Conservation (phyloP, 768 basidiomycete genomes). For the Fomitopsis pulvina region DNA sequence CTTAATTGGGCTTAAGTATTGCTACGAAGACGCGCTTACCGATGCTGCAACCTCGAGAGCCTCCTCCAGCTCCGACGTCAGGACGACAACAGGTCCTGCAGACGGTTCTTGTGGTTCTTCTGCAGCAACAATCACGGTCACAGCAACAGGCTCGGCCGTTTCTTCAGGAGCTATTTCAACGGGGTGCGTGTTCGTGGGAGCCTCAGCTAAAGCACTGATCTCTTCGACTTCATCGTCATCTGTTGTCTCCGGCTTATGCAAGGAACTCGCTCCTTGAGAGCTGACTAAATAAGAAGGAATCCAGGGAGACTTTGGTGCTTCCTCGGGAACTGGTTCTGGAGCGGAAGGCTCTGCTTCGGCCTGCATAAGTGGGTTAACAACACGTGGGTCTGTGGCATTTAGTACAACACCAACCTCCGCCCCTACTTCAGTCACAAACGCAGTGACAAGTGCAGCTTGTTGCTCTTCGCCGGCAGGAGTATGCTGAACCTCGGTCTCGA, state of each 20-base stretch:
- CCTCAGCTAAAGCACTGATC: constrained; percentile 10
- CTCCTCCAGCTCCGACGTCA: background rate
- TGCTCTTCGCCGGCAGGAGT: constrained; percentile 4
- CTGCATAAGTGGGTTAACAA: background rate
- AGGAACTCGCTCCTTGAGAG: constrained; percentile 27
- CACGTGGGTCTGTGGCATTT: too few species aligned
- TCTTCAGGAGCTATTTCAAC: constrained; percentile 2
- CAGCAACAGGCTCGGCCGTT: background rate
- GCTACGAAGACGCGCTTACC: background rate
- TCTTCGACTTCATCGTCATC: constrained; percentile 11
- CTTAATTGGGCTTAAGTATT: background rate
- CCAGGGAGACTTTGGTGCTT: constrained; percentile 41
- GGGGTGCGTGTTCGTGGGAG: background rate
- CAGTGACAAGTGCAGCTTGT: background rate
- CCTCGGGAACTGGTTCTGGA: constrained; percentile 7
- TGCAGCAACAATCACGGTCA: background rate
- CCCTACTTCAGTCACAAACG: constrained; percentile 6
- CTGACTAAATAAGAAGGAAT: constrained; percentile 45
- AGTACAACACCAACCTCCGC: constrained; percentile 12
- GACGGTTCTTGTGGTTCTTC: background rate
- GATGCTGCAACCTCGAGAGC: background rate
- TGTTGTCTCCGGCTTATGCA: constrained; percentile 6
- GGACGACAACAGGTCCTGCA: constrained; percentile 3
- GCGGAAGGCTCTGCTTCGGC: constrained; percentile 3
- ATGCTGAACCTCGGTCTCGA: background rate